Base-by-base conservation (phyloP, 1,284 basidiomycete genomes). In the Irpex sp. region DNA sequence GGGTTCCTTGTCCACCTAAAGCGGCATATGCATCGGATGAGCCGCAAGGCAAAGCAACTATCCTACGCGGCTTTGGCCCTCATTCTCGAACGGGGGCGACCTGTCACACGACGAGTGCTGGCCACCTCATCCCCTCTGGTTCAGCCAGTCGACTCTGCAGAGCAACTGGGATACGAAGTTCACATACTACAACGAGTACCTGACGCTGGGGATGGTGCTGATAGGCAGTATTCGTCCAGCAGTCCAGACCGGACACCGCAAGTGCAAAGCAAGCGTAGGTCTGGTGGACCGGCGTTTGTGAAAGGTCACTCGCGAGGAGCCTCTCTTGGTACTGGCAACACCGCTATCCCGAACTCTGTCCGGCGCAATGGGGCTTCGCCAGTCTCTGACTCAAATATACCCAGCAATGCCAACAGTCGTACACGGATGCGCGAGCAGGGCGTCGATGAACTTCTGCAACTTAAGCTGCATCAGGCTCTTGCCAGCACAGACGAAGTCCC, bases 371-470 rank as follows among this genome's bases (percentile, higher is more conserved):
- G 63, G 9, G 64, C 65, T 17, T 64, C 73, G 38, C 69, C 70
- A 37, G 72, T 73, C 62, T 62, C 58, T 7, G 60, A 64, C 61
- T 69, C 72, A 11, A 71, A 71, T 60, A 68, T 69, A 36, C 70
- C 66, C 58, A 51, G 65, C 60, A 57, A 36, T 40, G 61, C 58
- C 58, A 61, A 59, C 9, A 47, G 40, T 47, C 79, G 82, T 9
- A 70, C 81, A 54, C 80, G 85, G 9, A 88, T 88, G 73, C 85
- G 90, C 64, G 91, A 93, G 71, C 93, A 96, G 76, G 92, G 91
- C 11, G 93, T 95, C 3, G 93, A 94, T 71, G 94, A 96, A 75
- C 81, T 96, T 19, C 76, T 96, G 56, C 93, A 95, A 73, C 80
- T 96, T 61, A 95, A 96, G 73, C 81, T 96, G 31, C 87, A 94